phyloP scores from a whole-genome alignment of 768 basidiomycete genomes.

The Lepiota venenata region DNA sequence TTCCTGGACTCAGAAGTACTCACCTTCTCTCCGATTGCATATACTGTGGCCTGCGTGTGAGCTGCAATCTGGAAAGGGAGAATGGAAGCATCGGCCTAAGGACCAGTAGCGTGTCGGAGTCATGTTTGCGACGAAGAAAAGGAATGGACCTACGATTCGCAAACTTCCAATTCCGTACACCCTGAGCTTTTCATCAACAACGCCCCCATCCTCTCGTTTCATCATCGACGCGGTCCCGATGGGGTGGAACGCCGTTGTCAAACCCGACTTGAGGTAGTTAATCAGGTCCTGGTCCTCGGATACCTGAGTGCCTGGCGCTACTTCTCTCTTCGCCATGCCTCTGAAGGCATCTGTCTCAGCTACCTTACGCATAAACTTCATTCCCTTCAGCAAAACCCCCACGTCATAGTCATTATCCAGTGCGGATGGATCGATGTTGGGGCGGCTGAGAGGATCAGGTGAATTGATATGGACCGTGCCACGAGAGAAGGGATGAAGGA shows the following conservation, averaged over 20 bases:
- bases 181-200: constrained; percentile 27
- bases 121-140: background rate
- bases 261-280: background rate
- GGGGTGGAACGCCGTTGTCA: constrained; percentile 9
- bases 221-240: constrained; percentile 25
- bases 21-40: constrained; percentile 22
- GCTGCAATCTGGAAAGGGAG: constrained; percentile 15
- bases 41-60: constrained; percentile 15
- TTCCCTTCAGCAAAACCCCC: constrained; percentile 17
- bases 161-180: constrained; percentile 29
- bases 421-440: constrained; percentile 14
- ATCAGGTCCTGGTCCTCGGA: constrained; percentile 18
- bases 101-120: background rate
- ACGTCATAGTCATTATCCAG: constrained; percentile 14
- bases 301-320: constrained; percentile 17
- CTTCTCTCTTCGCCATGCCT: constrained; percentile 5
- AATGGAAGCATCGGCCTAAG: constrained; percentile 19
- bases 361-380: constrained; percentile 10
- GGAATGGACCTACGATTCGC: constrained; percentile 19
- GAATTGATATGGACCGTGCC: constrained; percentile 29
- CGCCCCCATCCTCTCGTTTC: constrained; percentile 25
- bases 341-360: constrained; percentile 3
- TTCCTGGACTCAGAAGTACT: background rate
- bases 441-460: constrained; percentile 9
- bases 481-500: constrained; percentile 33